Conservation (phyloP, 768 basidiomycete species). For the Phlebiopsis gigantea region DNA sequence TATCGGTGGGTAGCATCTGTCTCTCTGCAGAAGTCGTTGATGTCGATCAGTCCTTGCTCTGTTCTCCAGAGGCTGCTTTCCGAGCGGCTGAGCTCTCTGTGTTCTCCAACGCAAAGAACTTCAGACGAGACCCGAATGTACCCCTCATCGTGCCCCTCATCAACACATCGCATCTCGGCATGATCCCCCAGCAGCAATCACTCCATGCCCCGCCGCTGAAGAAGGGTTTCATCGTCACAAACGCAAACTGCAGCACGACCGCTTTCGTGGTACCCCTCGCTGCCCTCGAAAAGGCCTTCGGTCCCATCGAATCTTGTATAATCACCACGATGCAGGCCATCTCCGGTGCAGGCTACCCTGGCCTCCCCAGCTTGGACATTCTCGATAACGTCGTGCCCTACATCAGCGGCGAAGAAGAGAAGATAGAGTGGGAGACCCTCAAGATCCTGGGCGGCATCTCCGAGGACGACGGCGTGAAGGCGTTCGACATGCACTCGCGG, state of each 20-base stretch:
- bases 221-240: conserved; percentile 94
- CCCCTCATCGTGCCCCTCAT: conserved; percentile 97
- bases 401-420: conserved; percentile 93
- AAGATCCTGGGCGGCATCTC: conserved; percentile 90
- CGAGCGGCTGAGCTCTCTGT: conserved; percentile 83
- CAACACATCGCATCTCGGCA: conserved; percentile 79
- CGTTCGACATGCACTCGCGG: conserved; percentile 83
- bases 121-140: conserved; percentile 84
- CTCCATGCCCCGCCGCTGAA: conserved; percentile 61
- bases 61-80: conserved; percentile 72
- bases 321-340: conserved; percentile 98
- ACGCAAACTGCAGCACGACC: conserved; percentile 98
- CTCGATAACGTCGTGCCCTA: conserved; percentile 94
- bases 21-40: conserved; percentile 5
- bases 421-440: conserved; percentile 97
- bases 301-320: conserved; percentile 86
- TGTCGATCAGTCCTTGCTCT: conserved; percentile 2
- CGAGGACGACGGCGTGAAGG: conserved; percentile 45
- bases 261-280: conserved; percentile 87
- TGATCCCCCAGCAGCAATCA: conserved; percentile 77
- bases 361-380: conserved; percentile 84
- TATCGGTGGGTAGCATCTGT: conserved; percentile 58
- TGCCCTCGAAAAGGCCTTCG: conserved; percentile 86
- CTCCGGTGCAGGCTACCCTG: conserved; percentile 97
- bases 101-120: conserved; percentile 98